Percentiles rank a stretch among this genome's conserved stretches.
Conservation (phyloP, 148 eudicot species). For the Bassia scoparia region DNA sequence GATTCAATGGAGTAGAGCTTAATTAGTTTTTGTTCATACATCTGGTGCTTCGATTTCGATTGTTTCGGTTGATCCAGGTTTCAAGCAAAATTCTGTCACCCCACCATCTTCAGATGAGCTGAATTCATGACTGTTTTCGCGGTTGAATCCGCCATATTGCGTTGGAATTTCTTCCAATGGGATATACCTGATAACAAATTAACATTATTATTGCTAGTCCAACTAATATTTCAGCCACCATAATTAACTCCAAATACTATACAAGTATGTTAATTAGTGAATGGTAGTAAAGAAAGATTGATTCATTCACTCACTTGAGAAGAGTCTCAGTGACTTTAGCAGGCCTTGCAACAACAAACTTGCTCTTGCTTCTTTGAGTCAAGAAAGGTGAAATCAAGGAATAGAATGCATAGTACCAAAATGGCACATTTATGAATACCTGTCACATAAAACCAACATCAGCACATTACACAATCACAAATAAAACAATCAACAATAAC, state of each 20-base stretch:
- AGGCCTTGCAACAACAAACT: conserved; percentile 51
- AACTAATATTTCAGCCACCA: not conserved
- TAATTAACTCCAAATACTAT: not conserved
- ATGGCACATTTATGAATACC: conserved; percentile 70
- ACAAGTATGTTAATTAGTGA: not conserved
- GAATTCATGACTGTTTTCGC: conserved; percentile 49
- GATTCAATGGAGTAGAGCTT: no score
- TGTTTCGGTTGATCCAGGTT: conserved; percentile 43
- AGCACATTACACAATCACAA: not conserved
- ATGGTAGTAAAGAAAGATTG: not conserved
- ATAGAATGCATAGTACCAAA: conserved; percentile 61
- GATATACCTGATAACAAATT: conserved; percentile 41
- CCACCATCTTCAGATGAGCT: conserved; percentile 32
- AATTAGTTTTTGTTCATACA: conserved; percentile 23
- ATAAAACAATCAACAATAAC: not conserved
- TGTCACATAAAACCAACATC: conserved; percentile 15
- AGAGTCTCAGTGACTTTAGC: conserved; percentile 60
- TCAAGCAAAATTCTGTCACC: conserved; percentile 38
- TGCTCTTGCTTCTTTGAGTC: conserved; percentile 68
- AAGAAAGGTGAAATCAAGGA: conserved; percentile 55
- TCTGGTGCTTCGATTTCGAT: conserved; percentile 48
- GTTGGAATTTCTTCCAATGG: conserved; percentile 45
- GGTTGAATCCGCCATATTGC: conserved; percentile 57
- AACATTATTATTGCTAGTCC: not conserved
- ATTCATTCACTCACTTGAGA: conserved; percentile 44